Evolutionary conservation across 1,284 basidiomycete genomes (phyloP), one percentile per base, ranked within the genome.

Genomic region (Apiotrichum sp.): DNA sequence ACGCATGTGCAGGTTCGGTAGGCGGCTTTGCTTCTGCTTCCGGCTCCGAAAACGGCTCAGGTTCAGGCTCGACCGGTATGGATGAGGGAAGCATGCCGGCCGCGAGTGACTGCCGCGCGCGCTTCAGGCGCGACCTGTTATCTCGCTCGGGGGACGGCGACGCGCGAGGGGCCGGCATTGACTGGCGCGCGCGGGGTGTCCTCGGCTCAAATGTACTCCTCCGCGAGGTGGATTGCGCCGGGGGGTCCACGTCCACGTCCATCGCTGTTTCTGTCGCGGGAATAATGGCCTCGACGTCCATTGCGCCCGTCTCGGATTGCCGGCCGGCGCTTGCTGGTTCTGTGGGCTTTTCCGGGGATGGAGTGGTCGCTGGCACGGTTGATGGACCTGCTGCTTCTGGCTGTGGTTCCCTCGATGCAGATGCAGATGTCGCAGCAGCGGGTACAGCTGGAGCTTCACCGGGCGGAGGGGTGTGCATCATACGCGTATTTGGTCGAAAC

Each of bases 201-300:
- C 40, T 8, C 11, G 40, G 6, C 10, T 41, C 11, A 16, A 41
- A 41, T 11, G 11, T 38, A 13, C 36, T 13, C 8, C 36, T 38
- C 13, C 36, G 36, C 8, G 7, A 13, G 36, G 36, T 38, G 36
- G 7, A 13, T 13, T 38, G 13, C 36, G 8, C 8, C 36, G 36
- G 13, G 7, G 36, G 40, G 40, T 42, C 22, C 22, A 22, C 22
- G 22, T 22, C 22, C 22, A 22, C 22, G 22, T 22, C 22, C 22
- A 22, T 22, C 22, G 22, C 22, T 22, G 22, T 22, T 22, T 22
- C 22, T 22, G 22, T 22, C 22, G 22, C 22, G 22, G 22, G 22
- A 22, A 22, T 22, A 22, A 22, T 22, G 3, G 46, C 48, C 16
- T 54, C 55, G 8, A 54, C 42, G n/a, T 56, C 52, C 45, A 52